Percentiles rank a stretch among this genome's conserved stretches.
phyloP scores from a whole-genome alignment of 257 asterid genomes.

The Rhazya stricta region DNA sequence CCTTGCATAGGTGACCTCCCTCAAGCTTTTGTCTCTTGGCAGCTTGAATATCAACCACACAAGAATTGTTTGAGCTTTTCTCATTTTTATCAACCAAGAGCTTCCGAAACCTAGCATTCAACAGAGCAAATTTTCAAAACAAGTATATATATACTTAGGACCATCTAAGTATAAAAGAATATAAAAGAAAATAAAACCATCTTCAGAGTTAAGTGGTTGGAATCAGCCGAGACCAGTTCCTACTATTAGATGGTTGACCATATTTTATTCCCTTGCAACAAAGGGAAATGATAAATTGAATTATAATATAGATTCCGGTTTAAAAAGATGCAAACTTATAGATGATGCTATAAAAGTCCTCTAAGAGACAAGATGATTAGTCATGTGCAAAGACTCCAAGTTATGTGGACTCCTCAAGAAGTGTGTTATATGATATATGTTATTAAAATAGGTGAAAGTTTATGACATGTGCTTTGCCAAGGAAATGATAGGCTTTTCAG shows the following conservation, averaged over 20 bases:
- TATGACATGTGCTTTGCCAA: conserved; percentile 3
- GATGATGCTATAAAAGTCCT: neutral
- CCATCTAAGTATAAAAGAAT: no score
- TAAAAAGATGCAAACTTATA: neutral
- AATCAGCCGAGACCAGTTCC: neutral
- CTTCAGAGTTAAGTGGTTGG: neutral
- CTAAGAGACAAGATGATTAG: neutral
- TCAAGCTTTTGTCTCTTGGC: conserved; percentile 96
- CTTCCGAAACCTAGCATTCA: conserved; percentile 47
- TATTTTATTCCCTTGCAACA: neutral
- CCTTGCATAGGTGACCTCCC: conserved; percentile 84
- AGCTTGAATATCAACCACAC: conserved; percentile 73
- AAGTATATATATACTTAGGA: no score
- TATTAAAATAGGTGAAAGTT: neutral
- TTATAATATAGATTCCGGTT: neutral
- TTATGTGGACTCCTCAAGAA: neutral
- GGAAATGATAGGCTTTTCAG: neutral
- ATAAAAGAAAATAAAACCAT: no score
- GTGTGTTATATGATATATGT: no score
- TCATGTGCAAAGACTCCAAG: neutral
- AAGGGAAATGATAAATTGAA: neutral
- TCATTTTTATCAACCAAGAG: conserved; percentile 38
- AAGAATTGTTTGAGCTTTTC: conserved; percentile 35
- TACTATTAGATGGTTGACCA: neutral
- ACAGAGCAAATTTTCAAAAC: neutral